Conservation (phyloP, 129 eudicot genomes). For the Arctium minus region DNA sequence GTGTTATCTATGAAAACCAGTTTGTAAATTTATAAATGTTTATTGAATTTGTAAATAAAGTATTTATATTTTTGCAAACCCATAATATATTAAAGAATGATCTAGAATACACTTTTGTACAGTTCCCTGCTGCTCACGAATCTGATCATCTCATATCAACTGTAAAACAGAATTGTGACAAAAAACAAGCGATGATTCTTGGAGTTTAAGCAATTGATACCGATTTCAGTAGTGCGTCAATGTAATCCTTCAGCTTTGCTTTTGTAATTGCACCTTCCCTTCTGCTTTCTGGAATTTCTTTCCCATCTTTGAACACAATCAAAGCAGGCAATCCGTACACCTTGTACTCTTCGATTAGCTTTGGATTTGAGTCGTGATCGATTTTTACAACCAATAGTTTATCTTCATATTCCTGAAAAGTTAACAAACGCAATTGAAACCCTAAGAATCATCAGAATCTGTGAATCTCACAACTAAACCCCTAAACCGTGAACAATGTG, state of each 20-base stretch:
- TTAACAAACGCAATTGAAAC: constrained; percentile 3
- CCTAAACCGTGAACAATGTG: background rate
- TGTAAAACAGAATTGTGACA: constrained; percentile 13
- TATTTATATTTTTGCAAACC: background rate
- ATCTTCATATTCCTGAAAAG: constrained; percentile 62
- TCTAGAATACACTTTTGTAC: constrained; percentile 10
- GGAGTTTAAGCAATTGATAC: constrained; percentile 31
- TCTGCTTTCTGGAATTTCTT: constrained; percentile 64
- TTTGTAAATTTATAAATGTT: too few relatives aligned
- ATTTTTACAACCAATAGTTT: constrained; percentile 62
- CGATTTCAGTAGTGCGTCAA: constrained; percentile 58
- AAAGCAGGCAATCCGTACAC: constrained; percentile 81
- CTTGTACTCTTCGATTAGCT: constrained; percentile 64
- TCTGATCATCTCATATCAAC: background rate
- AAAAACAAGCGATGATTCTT: constrained; percentile 1
- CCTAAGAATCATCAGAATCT: background rate
- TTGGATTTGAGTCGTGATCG: constrained; percentile 78
- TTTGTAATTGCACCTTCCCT: constrained; percentile 82
- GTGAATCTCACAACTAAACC: background rate
- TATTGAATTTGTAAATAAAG: too few relatives aligned
- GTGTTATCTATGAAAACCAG: too few relatives aligned
- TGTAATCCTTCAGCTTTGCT: constrained; percentile 57
- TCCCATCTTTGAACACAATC: constrained; percentile 66
- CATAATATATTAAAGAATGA: background rate
- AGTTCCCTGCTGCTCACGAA: constrained; percentile 15